Evolutionary conservation across 768 basidiomycete species (phyloP), one percentile per base, ranked within the genome.

Genomic region (Suillus subluteus): DNA sequence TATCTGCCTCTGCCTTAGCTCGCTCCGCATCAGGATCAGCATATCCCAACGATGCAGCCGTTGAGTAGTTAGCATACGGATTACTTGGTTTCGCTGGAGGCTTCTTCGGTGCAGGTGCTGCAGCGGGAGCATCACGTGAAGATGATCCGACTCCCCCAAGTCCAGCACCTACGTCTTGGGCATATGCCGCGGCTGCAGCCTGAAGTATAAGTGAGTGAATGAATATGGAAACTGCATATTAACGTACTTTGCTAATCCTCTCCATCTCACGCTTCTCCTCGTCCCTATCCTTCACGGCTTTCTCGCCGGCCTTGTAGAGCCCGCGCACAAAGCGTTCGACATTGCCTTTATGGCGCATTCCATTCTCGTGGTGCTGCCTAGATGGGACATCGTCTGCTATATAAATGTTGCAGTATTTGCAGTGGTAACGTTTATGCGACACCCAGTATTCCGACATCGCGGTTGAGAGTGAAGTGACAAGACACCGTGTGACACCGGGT

Each of bases 391-490:
- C 97, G 80, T 99, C 98, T 62, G 95, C 87, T 68, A 99, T 98
- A 82, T 91, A 98, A 69, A 95, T 95, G 62, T 95, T 92, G 82
- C 98, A 99, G 82, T 98, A 98, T 76, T 96, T 95, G 89, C 96
- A 98, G 75, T 87, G 92, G 79, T 96, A 97, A 72, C 89, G 91
- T 79, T 96, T 95, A 76, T 92, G 89, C 32, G 94, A 94, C 68
- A 96, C 91, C 94, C 95, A 96, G 77, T 91, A 96, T 77, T 96
- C 94, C 71, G 88, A 90, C 94, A 95, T 96, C 75, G 71, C 72
- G 69, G 66, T 61, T 26, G 26, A 30, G 40, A 59, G 11, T 59
- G 26, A 41, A 26, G 58, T 59, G 58, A 40, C 38, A 59, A 23
- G 23, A 59, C 26, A 18, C 38, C 38, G 4, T 11, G 59, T 41